phyloP scores from a whole-genome alignment of 2,329 filamentous ascomycete genomes.

The Apiospora arundinis region DNA sequence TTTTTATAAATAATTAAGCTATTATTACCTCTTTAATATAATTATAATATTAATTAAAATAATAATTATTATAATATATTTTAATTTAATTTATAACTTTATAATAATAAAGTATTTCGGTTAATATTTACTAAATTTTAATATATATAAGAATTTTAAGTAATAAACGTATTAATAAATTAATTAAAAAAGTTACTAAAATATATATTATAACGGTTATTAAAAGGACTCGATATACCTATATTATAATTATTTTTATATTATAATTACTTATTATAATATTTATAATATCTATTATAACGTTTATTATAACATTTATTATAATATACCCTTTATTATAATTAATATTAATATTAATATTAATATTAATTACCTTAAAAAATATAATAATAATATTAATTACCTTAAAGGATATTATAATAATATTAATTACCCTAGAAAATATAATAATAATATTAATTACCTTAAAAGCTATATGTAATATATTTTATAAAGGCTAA shows the following conservation, averaged over 20 bases:
- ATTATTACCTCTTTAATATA: not conserved
- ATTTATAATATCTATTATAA: too few relatives aligned
- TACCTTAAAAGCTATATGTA: too few relatives aligned
- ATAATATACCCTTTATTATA: too few relatives aligned
- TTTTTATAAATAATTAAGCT: not conserved
- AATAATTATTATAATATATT: not conserved
- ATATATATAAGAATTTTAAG: not conserved
- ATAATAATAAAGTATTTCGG: not conserved
- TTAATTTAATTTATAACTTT: not conserved
- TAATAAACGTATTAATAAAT: not conserved
- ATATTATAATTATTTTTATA: too few relatives aligned
- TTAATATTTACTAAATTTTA: not conserved
- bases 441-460: too few relatives aligned
- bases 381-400: too few relatives aligned
- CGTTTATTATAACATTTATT: too few relatives aligned
- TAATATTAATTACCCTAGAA: too few relatives aligned
- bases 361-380: too few relatives aligned
- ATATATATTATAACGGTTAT: too few relatives aligned
- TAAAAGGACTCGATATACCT: not conserved
- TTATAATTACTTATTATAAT: not conserved
- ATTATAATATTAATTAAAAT: not conserved
- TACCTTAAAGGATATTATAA: too few relatives aligned
- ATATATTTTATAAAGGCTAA: not conserved
- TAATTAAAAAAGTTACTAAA: not conserved
- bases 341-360: too few relatives aligned